Percentiles rank a stretch among this genome's conserved stretches.
Evolutionary conservation across 306 rosid species (phyloP).

Genomic region (Cucumis hystrix): DNA sequence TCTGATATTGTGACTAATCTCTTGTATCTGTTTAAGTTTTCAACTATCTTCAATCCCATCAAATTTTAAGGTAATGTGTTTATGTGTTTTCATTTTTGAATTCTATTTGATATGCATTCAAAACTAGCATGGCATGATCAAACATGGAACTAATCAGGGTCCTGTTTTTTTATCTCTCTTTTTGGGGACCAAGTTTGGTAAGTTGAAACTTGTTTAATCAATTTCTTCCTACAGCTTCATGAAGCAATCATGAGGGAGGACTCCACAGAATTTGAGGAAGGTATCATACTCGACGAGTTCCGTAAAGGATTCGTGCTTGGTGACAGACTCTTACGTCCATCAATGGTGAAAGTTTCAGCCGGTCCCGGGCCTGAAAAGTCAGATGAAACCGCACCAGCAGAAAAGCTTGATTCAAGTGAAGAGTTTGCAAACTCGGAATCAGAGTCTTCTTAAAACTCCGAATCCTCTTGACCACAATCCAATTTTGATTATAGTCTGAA

Average conservation of each 20-base stretch:
- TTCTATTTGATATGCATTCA: neutral
- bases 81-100: neutral
- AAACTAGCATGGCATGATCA: neutral
- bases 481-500: slow-evolving; percentile 4
- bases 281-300: slow-evolving; percentile 60
- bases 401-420: slow-evolving; percentile 31
- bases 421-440: slow-evolving; percentile 17
- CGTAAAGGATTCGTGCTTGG: slow-evolving; percentile 83
- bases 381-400: slow-evolving; percentile 28
- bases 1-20: neutral
- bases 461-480: neutral
- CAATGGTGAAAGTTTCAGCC: slow-evolving; percentile 97
- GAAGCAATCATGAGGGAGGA: slow-evolving; percentile 98
- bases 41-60: too few relatives aligned
- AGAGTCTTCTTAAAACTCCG: slow-evolving; percentile 17
- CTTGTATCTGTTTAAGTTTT: neutral
- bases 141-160: neutral
- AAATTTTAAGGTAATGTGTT: neutral
- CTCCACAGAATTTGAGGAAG: slow-evolving; percentile 64
- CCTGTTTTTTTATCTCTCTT: neutral
- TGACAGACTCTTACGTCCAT: slow-evolving; percentile 75
- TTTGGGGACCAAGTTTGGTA: neutral
- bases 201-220: neutral
- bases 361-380: slow-evolving; percentile 85
- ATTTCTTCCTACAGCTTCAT: slow-evolving; percentile 43